These are phyloP conservation scores for Xylaria arbuscula DNA, from an alignment of 2,329 filamentous ascomycete species.

Conservation along the genomic window DNA sequence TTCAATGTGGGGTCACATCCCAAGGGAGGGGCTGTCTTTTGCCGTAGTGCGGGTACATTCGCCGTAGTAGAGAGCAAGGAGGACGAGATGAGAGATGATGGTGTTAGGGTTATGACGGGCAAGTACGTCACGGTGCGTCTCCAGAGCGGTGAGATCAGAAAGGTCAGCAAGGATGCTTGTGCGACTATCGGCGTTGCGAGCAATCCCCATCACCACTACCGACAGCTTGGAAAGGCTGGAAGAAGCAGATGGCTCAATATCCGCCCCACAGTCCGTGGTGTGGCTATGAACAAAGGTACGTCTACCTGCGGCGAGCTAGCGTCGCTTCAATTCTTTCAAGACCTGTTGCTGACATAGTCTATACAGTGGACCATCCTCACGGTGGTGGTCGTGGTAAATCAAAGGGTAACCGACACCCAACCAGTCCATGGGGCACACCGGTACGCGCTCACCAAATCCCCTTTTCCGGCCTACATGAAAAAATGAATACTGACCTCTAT, in stretches of 20 bases:
- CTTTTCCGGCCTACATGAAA: conserved; percentile 10
- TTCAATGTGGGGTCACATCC: conserved; percentile 86
- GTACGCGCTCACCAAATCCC: conserved; percentile 66
- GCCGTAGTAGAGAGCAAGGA: conserved; percentile 91
- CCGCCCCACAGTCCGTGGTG: conserved; percentile 92
- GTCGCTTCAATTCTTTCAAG: background rate
- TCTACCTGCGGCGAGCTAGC: conserved; percentile 29
- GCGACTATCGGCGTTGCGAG: conserved; percentile 94
- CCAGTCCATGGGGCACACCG: conserved; percentile 95
- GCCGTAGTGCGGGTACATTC: conserved; percentile 92
- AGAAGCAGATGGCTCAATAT: conserved; percentile 94
- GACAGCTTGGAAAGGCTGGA: conserved; percentile 93
- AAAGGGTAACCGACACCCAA: conserved; percentile 95
- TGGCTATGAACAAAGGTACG: conserved; percentile 96
- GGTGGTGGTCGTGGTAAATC: conserved; percentile 99
- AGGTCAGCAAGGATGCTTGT: conserved; percentile 90
- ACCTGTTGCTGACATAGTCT: conserved; percentile 33
- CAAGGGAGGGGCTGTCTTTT: conserved; percentile 85
- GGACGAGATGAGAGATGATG: conserved; percentile 73
- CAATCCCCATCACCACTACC: conserved; percentile 91
- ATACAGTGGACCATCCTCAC: conserved; percentile 88
- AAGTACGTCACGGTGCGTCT: conserved; percentile 86
- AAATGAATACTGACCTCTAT: conserved; percentile 46
- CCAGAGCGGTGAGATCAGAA: conserved; percentile 91
- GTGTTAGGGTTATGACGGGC: conserved; percentile 71